phyloP scores from a whole-genome alignment of 192 early-diverging fungal species.

The Gigaspora rosea region DNA sequence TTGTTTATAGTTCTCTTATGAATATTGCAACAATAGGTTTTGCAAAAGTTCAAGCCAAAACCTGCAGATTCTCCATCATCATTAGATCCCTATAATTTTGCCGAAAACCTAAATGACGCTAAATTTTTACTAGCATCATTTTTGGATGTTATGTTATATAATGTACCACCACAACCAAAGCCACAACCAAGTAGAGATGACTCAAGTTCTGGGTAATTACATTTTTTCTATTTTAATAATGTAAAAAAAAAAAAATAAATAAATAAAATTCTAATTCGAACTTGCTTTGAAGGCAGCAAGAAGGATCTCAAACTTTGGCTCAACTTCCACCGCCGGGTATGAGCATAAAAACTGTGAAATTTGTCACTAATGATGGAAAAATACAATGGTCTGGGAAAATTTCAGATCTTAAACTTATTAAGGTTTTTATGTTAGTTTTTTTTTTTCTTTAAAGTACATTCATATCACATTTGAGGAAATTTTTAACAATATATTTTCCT shows the following conservation, averaged over 20 bases:
- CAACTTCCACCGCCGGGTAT: constrained; percentile 47
- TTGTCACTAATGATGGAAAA: constrained; percentile 75
- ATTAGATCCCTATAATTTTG: constrained; percentile 62
- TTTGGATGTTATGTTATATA: constrained; percentile 70
- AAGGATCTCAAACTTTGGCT: constrained; percentile 23
- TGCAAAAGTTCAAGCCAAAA: constrained; percentile 46
- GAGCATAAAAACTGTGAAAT: constrained; percentile 50
- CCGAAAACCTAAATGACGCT: constrained; percentile 52
- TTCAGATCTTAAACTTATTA: constrained; percentile 38
- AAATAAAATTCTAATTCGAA: not conserved
- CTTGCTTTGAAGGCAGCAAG: not conserved
- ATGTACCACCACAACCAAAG: constrained; percentile 31
- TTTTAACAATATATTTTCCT: not conserved
- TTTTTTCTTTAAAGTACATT: constrained; percentile 13
- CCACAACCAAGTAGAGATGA: not conserved
- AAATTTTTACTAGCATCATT: constrained; percentile 56
- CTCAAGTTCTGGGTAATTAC: too few relatives aligned
- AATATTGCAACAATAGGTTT: constrained; percentile 37
- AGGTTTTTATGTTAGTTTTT: constrained; percentile 28
- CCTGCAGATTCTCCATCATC: constrained; percentile 39
- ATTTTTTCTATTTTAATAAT: not conserved
- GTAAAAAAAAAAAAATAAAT: not conserved
- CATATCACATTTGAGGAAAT: not conserved
- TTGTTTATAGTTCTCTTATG: constrained; percentile 32
- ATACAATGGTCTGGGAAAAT: constrained; percentile 59